Evolutionary conservation across 306 rosid species (phyloP).

Genomic region (Dalbergia cochinchinensis): DNA sequence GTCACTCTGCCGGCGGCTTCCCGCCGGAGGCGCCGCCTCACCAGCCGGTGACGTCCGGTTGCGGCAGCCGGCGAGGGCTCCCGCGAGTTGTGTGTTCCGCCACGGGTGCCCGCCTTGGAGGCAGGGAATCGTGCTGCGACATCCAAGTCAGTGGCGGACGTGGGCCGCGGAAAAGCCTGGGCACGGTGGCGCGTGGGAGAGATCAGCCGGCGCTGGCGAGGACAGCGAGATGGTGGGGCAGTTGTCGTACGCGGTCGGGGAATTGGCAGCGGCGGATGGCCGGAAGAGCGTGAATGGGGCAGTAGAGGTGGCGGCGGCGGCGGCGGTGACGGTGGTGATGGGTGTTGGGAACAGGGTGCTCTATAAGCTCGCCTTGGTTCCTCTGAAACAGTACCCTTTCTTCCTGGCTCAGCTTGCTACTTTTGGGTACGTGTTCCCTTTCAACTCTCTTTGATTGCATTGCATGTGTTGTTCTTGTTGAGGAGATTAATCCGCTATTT

Average conservation of each 20-base stretch:
- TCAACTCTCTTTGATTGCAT: background rate
- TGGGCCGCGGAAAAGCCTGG: constrained; percentile 43
- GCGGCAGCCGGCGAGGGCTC: background rate
- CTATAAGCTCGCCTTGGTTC: constrained; percentile 90
- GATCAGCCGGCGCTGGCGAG: constrained; percentile 44
- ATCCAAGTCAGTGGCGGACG: constrained; percentile 1
- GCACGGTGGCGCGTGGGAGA: constrained; percentile 54
- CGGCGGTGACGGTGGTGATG: constrained; percentile 69
- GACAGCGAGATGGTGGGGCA: constrained; percentile 48
- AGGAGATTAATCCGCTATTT: background rate
- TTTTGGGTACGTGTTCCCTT: constrained; percentile 63
- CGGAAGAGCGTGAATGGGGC: constrained; percentile 48
- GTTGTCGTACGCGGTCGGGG: constrained; percentile 46
- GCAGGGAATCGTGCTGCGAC: constrained; percentile 33
- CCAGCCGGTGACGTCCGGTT: constrained; percentile 29
- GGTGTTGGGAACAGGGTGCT: constrained; percentile 86
- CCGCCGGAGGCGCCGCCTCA: constrained; percentile 41
- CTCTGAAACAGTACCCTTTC: constrained; percentile 84
- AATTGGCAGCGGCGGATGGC: constrained; percentile 34
- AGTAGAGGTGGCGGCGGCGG: constrained; percentile 69
- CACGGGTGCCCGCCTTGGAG: constrained; percentile 1
- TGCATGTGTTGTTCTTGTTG: background rate
- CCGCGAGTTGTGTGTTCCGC: constrained; percentile 36
- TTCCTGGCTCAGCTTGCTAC: constrained; percentile 95
- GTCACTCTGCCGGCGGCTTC: constrained; percentile 54